Evolutionary conservation across 2,329 filamentous ascomycete genomes (phyloP).

Genomic region (Colletotrichum acutatum): DNA sequence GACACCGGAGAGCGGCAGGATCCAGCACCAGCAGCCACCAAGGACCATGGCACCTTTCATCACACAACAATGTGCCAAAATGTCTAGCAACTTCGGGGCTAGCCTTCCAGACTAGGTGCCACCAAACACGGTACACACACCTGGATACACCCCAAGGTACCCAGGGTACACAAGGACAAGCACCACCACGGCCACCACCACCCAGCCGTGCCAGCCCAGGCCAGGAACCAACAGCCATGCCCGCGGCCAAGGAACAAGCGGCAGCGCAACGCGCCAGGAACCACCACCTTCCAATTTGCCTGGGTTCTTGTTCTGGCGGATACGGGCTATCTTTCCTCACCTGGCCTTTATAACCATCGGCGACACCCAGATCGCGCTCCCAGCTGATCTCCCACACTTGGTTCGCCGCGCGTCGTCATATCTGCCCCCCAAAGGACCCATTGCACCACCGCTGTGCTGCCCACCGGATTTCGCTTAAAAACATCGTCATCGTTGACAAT

Average conservation of each 20-base stretch:
- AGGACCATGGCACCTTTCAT: background rate
- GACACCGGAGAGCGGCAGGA: constrained; percentile 10
- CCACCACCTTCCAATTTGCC: constrained; percentile 33
- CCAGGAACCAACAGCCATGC: constrained; percentile 27
- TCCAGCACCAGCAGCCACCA: constrained; percentile 11
- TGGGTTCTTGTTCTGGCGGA: background rate
- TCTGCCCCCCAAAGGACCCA: constrained; percentile 28
- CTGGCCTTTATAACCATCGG: constrained; percentile 31
- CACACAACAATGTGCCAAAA: constrained; percentile 4
- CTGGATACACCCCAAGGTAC: background rate
- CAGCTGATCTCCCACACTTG: constrained; percentile 23
- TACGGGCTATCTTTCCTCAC: constrained; percentile 4
- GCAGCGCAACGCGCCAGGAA: constrained; percentile 5
- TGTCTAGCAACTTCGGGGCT: constrained; percentile 7
- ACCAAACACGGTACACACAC: constrained; percentile 6
- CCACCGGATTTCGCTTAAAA: constrained; percentile 32
- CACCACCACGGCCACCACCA: background rate
- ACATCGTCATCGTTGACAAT: constrained; percentile 19
- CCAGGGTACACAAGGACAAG: background rate
- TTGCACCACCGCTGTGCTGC: constrained; percentile 25
- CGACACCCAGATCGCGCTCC: constrained; percentile 27
- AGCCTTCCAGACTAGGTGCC: background rate
- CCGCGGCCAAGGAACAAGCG: constrained; percentile 19
- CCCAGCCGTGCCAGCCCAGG: background rate
- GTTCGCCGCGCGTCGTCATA: constrained; percentile 32